These are phyloP conservation scores for Crotalaria pallida DNA, from an alignment of 306 rosid genomes.

Conservation along the genomic window DNA sequence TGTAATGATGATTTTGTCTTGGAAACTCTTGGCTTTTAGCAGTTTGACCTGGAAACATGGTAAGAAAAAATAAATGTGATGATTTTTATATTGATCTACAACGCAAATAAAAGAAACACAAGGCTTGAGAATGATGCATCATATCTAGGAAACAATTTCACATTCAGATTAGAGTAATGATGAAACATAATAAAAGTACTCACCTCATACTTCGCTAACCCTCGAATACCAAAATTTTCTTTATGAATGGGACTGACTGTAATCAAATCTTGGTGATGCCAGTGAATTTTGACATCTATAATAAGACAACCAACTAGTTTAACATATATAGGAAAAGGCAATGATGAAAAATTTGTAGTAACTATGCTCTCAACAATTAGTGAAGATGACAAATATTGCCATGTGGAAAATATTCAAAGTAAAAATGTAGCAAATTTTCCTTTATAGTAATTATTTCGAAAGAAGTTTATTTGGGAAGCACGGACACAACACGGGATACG, in stretches of 20 bases:
- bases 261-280: constrained; percentile 49
- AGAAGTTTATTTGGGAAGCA: too few relatives aligned
- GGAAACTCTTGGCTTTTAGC: constrained; percentile 48
- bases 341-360: constrained; percentile 6
- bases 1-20: constrained; percentile 58
- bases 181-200: constrained; percentile 7
- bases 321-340: background rate
- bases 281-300: constrained; percentile 61
- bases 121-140: background rate
- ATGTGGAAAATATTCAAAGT: too few relatives aligned
- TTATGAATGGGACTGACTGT: constrained; percentile 38
- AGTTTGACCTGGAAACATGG: constrained; percentile 50
- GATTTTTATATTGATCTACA: constrained; percentile 7
- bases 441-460: background rate
- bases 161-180: background rate
- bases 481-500: too few relatives aligned
- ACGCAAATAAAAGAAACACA: background rate
- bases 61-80: constrained; percentile 5
- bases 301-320: constrained; percentile 17
- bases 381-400: background rate
- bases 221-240: constrained; percentile 65
- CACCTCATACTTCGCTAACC: constrained; percentile 71
- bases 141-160: background rate
- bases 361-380: background rate
- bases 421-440: background rate